Base-by-base conservation (phyloP, 2,329 filamentous ascomycete genomes). In the Aspergillus thermomutatus region DNA sequence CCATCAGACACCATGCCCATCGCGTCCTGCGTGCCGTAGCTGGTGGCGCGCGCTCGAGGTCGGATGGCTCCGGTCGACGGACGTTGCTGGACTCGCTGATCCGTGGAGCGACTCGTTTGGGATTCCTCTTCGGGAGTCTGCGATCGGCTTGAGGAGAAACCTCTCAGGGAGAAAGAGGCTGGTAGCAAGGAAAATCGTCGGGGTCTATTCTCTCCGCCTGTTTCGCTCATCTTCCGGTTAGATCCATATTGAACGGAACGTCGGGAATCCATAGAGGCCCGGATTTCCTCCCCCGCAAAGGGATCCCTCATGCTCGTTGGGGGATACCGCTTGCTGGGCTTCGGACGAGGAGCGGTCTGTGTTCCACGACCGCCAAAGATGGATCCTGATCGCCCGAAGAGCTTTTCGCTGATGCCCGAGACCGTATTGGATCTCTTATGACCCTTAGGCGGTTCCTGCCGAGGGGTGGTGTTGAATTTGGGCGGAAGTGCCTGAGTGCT, bases 301-400 rank as follows among this genome's bases (percentile, higher is more conserved):
- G 85, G 80, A 60, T 88, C 88, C 60, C 88, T 85, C 91, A 97
- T 95, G 77, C 92, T 96, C 49, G 93, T 89, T 3, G 93, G 93
- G 55, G 93, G 93, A 68, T 97, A 95, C 60, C 87, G 87, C 71
- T 90, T 86, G 61, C 80, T 76, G 56, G 74, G 68, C 55, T 81
- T 83, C 8, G 77, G 67, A 58, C 81, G 74, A 61, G 75, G 58
- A 43, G 69, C 67, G 53, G 67, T 63, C 48, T 76, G 70, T 48
- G 66, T 64, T 31, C 68, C 63, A 49, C 76, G 77, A 41, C 84
- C 82, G n/a, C 89, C 87, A 69, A 94, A 92, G 57, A 94, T 81
- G 8, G 91, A 94, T 14, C 88, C 89, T 63, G 87, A 91, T 60
- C 92, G 87, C 45, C 91, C 90, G 74, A 96, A 90, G 37, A 96